phyloP scores from a whole-genome alignment of 1,139 yeast genomes.

The Nakaseomyces delphensis region DNA sequence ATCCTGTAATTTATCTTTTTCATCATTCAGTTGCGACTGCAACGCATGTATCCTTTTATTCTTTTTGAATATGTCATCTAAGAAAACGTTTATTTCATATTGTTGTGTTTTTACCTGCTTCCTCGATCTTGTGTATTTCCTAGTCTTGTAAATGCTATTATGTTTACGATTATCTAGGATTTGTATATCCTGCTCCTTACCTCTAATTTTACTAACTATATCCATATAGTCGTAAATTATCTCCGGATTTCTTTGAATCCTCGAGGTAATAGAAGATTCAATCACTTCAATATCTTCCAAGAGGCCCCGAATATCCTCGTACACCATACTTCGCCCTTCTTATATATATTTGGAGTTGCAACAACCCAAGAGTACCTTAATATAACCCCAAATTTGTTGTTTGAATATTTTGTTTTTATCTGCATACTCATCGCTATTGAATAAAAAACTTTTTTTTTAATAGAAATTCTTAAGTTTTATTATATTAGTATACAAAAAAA shows the following conservation, averaged over 20 bases:
- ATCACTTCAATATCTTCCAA: slow-evolving; percentile 50
- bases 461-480: background rate
- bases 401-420: background rate
- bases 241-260: slow-evolving; percentile 43
- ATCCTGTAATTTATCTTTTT: background rate
- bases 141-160: slow-evolving; percentile 21
- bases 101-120: slow-evolving; percentile 46
- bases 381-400: background rate
- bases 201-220: slow-evolving; percentile 14
- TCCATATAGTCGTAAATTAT: slow-evolving; percentile 33
- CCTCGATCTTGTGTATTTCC: slow-evolving; percentile 35
- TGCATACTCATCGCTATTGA: slow-evolving; percentile 2
- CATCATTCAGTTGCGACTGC: background rate
- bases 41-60: background rate
- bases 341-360: too few relatives aligned
- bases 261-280: slow-evolving; percentile 44
- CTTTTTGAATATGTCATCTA: slow-evolving; percentile 15
- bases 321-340: background rate
- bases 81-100: slow-evolving; percentile 55
- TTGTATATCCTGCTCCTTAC: background rate
- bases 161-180: slow-evolving; percentile 5
- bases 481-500: background rate
- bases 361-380: too few relatives aligned
- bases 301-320: slow-evolving; percentile 24
- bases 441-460: too few relatives aligned